These are phyloP conservation scores for Beauveria rudraprayagi DNA, from an alignment of 2,329 filamentous ascomycete genomes.

Conservation along the genomic window DNA sequence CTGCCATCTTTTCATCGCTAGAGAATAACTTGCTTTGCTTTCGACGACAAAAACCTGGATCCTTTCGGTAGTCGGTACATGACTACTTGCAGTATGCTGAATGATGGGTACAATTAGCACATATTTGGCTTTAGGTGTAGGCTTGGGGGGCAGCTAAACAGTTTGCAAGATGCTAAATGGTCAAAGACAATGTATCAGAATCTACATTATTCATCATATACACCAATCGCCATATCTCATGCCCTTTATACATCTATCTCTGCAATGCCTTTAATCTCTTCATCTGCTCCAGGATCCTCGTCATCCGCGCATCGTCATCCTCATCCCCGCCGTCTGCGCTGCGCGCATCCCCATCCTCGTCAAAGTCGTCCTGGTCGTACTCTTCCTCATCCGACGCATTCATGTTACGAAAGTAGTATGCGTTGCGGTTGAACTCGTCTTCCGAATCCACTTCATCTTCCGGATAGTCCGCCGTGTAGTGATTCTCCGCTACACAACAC, in stretches of 20 bases:
- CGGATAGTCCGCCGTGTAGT: conserved; percentile 72
- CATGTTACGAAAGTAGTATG: conserved; percentile 46
- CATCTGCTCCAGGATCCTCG: conserved; percentile 31
- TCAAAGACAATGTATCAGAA: not conserved
- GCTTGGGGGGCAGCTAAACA: no score
- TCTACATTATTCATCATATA: no score
- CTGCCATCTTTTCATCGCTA: not conserved
- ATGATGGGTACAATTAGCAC: not conserved
- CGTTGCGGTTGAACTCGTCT: conserved; percentile 40
- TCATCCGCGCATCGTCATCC: conserved; percentile 28
- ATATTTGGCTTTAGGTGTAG: no score
- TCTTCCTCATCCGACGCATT: conserved; percentile 50
- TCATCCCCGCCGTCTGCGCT: conserved; percentile 31
- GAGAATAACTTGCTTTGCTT: not conserved
- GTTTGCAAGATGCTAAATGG: no score
- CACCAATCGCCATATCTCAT: not conserved
- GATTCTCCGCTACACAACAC: conserved; percentile 54
- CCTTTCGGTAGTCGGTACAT: no score
- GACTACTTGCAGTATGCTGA: not conserved
- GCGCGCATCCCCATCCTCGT: conserved; percentile 14
- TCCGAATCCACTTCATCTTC: conserved; percentile 71
- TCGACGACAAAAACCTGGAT: not conserved
- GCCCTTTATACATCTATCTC: not conserved
- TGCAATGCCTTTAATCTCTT: conserved; percentile 13
- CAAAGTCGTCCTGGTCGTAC: conserved; percentile 34